These are phyloP conservation scores for Neofusicoccum kwambonambiense DNA, from an alignment of 2,329 filamentous ascomycete species.

Conservation along the genomic window DNA sequence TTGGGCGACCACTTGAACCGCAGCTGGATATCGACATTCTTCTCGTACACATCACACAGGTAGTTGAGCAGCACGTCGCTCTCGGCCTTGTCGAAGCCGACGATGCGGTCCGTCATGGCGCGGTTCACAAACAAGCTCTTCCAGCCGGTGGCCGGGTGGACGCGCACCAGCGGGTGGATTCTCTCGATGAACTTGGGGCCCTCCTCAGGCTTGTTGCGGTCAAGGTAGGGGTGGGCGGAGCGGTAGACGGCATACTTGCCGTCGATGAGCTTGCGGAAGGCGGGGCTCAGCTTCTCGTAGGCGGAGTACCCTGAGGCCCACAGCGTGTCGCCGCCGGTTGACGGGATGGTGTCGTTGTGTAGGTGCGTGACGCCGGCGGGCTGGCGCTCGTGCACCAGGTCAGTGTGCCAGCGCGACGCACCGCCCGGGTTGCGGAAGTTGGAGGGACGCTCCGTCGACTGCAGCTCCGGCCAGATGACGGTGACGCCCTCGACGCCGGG, in stretches of 20 bases:
- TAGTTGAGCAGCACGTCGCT: constrained; percentile 68
- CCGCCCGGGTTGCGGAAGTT: constrained; percentile 67
- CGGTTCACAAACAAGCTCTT: constrained; percentile 72
- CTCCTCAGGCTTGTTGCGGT: constrained; percentile 59
- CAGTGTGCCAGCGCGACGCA: constrained; percentile 67
- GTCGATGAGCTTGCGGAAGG: constrained; percentile 69
- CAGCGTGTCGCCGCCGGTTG: constrained; percentile 67
- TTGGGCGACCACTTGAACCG: constrained; percentile 68
- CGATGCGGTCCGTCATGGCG: constrained; percentile 65
- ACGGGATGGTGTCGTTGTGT: constrained; percentile 67
- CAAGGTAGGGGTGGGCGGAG: constrained; percentile 66
- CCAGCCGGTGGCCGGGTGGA: constrained; percentile 73
- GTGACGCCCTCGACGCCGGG: constrained; percentile 56
- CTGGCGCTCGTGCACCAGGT: constrained; percentile 69
- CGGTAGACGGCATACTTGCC: constrained; percentile 64
- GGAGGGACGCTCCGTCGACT: constrained; percentile 59
- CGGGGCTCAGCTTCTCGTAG: constrained; percentile 70
- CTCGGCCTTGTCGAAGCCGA: constrained; percentile 67
- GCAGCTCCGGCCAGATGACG: constrained; percentile 69
- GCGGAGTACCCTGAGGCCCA: constrained; percentile 71
- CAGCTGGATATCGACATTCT: constrained; percentile 69
- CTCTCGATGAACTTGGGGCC: constrained; percentile 68
- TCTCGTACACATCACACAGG: constrained; percentile 67
- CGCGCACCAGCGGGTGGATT: constrained; percentile 65
- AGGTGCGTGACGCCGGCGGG: constrained; percentile 68